These are phyloP conservation scores for Viola pubescens DNA, from an alignment of 441 rosid genomes.

Conservation along the genomic window DNA sequence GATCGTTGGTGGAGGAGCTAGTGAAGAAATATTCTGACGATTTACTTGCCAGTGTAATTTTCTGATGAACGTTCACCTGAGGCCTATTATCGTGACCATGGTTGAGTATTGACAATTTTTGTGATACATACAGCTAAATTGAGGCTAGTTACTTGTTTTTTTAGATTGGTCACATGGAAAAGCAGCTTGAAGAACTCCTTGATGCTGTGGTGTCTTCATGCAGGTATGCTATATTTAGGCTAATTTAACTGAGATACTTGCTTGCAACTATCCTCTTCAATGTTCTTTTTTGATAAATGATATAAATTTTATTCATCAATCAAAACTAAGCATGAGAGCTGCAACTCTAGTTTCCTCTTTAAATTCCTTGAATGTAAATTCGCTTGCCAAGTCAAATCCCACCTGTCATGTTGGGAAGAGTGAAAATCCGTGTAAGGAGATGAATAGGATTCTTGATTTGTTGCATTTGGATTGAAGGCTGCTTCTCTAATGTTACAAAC, in stretches of 20 bases:
- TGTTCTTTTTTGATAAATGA: background rate
- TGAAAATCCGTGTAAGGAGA: too few species aligned
- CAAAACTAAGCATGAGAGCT: too few species aligned
- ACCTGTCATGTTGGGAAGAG: too few species aligned
- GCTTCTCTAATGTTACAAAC: too few species aligned
- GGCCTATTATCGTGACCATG: background rate
- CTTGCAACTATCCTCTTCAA: background rate
- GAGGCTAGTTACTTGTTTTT: conserved; percentile 4
- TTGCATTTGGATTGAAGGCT: too few species aligned
- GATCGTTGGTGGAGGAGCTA: conserved; percentile 26
- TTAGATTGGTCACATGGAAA: conserved; percentile 51
- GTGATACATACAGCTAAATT: conserved; percentile 10
- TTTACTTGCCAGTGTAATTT: conserved; percentile 29
- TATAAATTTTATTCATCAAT: too few species aligned
- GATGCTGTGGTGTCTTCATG: conserved; percentile 36
- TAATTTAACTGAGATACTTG: background rate
- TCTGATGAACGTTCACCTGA: conserved; percentile 11
- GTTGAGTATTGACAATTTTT: background rate
- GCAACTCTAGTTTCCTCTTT: too few species aligned
- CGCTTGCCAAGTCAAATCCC: too few species aligned
- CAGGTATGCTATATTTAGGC: conserved; percentile 30
- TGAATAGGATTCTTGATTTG: too few species aligned
- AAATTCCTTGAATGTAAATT: too few species aligned
- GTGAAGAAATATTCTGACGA: conserved; percentile 47
- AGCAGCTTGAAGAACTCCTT: conserved; percentile 43